Conservation (phyloP, 176 grass and related monocot genomes). For the Rhynchospora tenuis region DNA sequence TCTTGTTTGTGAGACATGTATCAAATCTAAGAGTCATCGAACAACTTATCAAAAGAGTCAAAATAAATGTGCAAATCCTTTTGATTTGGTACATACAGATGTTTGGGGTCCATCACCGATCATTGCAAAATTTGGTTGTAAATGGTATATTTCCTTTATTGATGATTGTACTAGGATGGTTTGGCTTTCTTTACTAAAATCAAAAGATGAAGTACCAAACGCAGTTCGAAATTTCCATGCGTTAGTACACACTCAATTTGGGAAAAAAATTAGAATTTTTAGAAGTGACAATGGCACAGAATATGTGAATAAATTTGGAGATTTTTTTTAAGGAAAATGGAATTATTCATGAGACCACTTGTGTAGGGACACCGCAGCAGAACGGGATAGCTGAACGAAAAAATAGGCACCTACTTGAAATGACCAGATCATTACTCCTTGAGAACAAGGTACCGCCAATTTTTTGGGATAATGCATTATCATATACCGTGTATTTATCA, state of each 20-base stretch:
- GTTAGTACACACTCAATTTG: not conserved
- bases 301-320: not conserved
- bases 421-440: no score
- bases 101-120: no score
- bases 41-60: not conserved
- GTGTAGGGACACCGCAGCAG: not conserved
- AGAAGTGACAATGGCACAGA: not conserved
- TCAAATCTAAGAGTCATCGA: not conserved
- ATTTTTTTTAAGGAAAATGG: not conserved
- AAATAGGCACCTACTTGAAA: no score
- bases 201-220: no score
- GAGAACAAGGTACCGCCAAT: no score
- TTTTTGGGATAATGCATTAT: no score
- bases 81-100: not conserved
- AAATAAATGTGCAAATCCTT: not conserved
- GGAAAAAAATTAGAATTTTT: not conserved
- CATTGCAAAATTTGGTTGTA: no score
- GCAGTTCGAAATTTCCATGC: not conserved
- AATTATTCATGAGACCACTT: not conserved
- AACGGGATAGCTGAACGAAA: not conserved
- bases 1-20: not conserved
- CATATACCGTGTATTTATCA: not conserved
- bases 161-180: no score
- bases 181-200: no score
- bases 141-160: no score